Evolutionary conservation across 2,329 filamentous ascomycete genomes (phyloP).

Genomic region (Pseudogymnoascus sp.): DNA sequence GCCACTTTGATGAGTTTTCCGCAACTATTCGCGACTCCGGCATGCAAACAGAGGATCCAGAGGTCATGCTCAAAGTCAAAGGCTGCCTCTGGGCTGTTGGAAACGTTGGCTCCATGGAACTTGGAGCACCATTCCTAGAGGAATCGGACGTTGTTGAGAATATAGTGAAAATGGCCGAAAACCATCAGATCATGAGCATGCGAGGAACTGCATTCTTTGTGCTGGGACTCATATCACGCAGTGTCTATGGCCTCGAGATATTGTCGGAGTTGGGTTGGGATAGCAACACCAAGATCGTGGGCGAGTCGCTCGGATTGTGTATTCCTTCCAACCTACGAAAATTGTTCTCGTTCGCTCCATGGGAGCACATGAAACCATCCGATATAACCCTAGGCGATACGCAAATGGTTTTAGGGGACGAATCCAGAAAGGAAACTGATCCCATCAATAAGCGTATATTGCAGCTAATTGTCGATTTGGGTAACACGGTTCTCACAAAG

Average conservation of each 20-base stretch:
- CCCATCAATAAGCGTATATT: slow-evolving; percentile 67
- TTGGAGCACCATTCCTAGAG: slow-evolving; percentile 90
- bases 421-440: slow-evolving; percentile 49
- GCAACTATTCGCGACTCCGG: slow-evolving; percentile 81
- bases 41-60: slow-evolving; percentile 75
- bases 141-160: slow-evolving; percentile 79
- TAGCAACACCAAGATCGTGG: slow-evolving; percentile 75
- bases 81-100: slow-evolving; percentile 96
- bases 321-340: slow-evolving; percentile 72
- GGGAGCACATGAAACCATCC: slow-evolving; percentile 36
- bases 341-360: slow-evolving; percentile 65
- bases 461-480: slow-evolving; percentile 77
- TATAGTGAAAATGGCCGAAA: slow-evolving; percentile 83
- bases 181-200: slow-evolving; percentile 83
- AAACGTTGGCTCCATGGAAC: slow-evolving; percentile 96
- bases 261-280: slow-evolving; percentile 89
- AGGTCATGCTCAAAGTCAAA: slow-evolving; percentile 88
- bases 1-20: slow-evolving; percentile 92
- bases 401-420: slow-evolving; percentile 39
- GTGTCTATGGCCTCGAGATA: slow-evolving; percentile 86
- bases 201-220: slow-evolving; percentile 96
- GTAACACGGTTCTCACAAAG: slow-evolving; percentile 89
- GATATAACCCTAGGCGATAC: slow-evolving; percentile 35
- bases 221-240: slow-evolving; percentile 83
- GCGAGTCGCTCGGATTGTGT: slow-evolving; percentile 79